phyloP scores from a whole-genome alignment of 768 basidiomycete genomes.

The Crassisporium funariophilum region DNA sequence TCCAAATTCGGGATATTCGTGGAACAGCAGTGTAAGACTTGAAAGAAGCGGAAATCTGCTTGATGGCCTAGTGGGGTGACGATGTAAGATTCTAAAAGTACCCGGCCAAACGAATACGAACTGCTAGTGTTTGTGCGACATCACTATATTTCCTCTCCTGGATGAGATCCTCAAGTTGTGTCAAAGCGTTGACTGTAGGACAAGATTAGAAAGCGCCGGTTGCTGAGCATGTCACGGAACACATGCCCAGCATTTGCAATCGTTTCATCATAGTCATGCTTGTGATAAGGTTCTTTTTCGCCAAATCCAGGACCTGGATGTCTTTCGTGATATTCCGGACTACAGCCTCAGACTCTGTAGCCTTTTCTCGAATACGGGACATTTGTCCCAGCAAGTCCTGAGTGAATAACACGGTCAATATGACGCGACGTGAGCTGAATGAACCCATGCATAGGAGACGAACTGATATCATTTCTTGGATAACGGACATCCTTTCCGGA shows the following conservation, averaged over 20 bases:
- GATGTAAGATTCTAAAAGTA: too few relatives aligned
- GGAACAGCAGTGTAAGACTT: conserved; percentile 77
- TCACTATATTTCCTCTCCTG: conserved; percentile 81
- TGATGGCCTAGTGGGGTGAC: conserved; percentile 66
- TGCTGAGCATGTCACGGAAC: not conserved
- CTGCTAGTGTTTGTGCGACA: conserved; percentile 80
- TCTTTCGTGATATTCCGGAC: conserved; percentile 95
- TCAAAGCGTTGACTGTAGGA: conserved; percentile 72
- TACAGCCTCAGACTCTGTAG: conserved; percentile 95
- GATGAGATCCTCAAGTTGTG: conserved; percentile 78
- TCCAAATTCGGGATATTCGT: conserved; percentile 76
- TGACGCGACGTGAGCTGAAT: not conserved
- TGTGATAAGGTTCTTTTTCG: conserved; percentile 88
- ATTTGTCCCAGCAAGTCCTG: conserved; percentile 95
- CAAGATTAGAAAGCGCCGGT: not conserved
- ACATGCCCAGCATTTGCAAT: conserved; percentile 90
- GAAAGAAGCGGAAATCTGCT: conserved; percentile 81
- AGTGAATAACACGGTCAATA: conserved; percentile 9
- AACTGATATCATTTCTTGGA: conserved; percentile 97
- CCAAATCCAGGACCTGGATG: conserved; percentile 91
- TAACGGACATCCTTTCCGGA: conserved; percentile 84
- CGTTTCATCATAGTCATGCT: conserved; percentile 91
- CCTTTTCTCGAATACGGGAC: conserved; percentile 94
- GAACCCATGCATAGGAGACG: conserved; percentile 19
- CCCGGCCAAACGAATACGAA: too few relatives aligned